phyloP scores from a whole-genome alignment of 1,284 basidiomycete genomes.

The Trametes sp. region DNA sequence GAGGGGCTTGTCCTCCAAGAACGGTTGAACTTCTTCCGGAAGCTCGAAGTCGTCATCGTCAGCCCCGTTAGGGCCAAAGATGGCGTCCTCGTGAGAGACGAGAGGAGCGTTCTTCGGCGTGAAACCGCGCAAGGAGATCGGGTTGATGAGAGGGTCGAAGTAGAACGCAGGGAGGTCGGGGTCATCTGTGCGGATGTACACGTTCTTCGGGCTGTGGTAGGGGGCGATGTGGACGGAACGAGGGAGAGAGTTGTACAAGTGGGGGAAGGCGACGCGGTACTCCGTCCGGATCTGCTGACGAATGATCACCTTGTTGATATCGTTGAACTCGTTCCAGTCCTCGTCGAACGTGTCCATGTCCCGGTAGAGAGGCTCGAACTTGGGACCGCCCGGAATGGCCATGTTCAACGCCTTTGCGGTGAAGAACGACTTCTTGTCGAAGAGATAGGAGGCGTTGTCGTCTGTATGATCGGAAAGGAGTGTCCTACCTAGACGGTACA shows the following conservation, averaged over 20 bases:
- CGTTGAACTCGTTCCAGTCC: conserved; percentile 99
- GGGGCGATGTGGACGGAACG: conserved; percentile 92
- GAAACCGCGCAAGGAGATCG: conserved; percentile 89
- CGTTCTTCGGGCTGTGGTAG: conserved; percentile 96
- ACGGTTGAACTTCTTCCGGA: conserved; percentile 84
- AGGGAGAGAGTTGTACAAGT: conserved; percentile 98
- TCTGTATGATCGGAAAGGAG: conserved; percentile 94
- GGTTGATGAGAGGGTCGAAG: conserved; percentile 98
- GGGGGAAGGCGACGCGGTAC: conserved; percentile 99
- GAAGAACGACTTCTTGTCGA: conserved; percentile 98
- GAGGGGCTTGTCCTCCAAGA: conserved; percentile 83
- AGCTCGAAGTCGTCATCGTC: conserved; percentile 92
- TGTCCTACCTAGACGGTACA: conserved; percentile 95
- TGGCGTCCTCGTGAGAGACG: conserved; percentile 88
- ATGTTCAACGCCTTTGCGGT: conserved; percentile 98
- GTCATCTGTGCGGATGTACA: conserved; percentile 99
- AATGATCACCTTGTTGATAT: conserved; percentile 99
- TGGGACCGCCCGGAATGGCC: conserved; percentile 98
- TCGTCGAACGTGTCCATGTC: conserved; percentile 99
- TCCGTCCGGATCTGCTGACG: conserved; percentile 99
- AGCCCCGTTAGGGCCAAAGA: conserved; percentile 87
- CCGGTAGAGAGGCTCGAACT: conserved; percentile 94
- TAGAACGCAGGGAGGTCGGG: conserved; percentile 99
- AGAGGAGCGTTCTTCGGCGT: conserved; percentile 85
- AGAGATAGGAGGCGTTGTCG: conserved; percentile 90